Percentiles rank a stretch among this genome's conserved stretches.
These are phyloP conservation scores for Anthracocystis setariae DNA, from an alignment of 1,284 basidiomycete species.

Conservation along the genomic window DNA sequence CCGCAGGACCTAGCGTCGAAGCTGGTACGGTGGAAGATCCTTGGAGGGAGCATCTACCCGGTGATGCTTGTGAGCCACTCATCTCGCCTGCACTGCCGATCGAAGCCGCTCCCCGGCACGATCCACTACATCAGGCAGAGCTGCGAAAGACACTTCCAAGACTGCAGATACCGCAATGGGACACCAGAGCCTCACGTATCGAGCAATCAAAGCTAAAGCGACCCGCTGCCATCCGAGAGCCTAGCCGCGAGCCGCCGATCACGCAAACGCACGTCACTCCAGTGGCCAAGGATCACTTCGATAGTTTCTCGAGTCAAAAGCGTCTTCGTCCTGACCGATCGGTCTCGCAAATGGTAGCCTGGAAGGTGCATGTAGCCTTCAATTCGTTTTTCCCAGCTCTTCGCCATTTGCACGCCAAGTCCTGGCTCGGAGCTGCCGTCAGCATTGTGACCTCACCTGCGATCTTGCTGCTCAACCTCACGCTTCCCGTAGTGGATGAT, in stretches of 20 bases:
- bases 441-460: conserved; percentile 86
- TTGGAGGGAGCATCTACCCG: conserved; percentile 51
- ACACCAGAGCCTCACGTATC: conserved; percentile 31
- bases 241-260: neutral
- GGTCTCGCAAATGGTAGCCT: conserved; percentile 20
- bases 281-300: conserved; percentile 16
- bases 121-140: conserved; percentile 16
- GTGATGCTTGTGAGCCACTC: conserved; percentile 51
- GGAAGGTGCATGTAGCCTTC: conserved; percentile 30
- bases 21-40: conserved; percentile 52
- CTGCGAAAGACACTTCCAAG: conserved; percentile 31
- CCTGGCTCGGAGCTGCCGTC: conserved; percentile 77
- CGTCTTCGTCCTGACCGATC: conserved; percentile 32
- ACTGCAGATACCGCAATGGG: conserved; percentile 44
- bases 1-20: conserved; percentile 9
- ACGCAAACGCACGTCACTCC: neutral
- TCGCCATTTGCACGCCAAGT: conserved; percentile 79
- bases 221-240: neutral
- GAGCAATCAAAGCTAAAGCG: conserved; percentile 11
- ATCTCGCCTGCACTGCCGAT: conserved; percentile 39
- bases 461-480: conserved; percentile 84
- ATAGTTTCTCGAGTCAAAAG: conserved; percentile 12
- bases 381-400: conserved; percentile 84
- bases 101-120: conserved; percentile 3
- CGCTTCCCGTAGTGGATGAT: conserved; percentile 83